Evolutionary conservation across 352 stramenopile genomes (phyloP), one percentile per base, ranked within the genome.

Genomic region (Globisporangium abappressorium): DNA sequence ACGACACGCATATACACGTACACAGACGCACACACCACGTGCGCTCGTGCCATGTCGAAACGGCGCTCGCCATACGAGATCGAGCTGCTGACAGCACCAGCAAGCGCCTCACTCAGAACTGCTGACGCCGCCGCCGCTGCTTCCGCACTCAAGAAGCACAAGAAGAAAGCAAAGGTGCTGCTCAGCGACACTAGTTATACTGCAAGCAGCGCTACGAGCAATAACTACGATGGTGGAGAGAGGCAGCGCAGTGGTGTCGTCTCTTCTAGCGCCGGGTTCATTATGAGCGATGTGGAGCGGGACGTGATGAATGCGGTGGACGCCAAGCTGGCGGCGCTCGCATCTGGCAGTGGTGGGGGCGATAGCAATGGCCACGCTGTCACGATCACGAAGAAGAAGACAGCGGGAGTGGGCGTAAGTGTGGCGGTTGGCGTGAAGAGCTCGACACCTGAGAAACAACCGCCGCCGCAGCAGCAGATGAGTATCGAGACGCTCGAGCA

Each of bases 401-500:
- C 7, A 5, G 18, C 28, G 28, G 9, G 12, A 7, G 15, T 5
- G 5, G 12, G 22, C 9, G 12, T 7, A 20, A 28, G 20, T 54
- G n/a, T 22, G 43, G 26, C 30, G 14, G 28, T 18, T 41, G 5
- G 18, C 24, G 55, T 28, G 30, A 47, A 26, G 28, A 61, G 55
- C 55, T 47, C 55, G 18, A 46, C 46, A 43, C 26, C 60, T 18
- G 60, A 30, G 22, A 55, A 47, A 3, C 38, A 36, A 28, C 15
- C 49, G 4, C n/a, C 20, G 15, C 33, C 8, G 33, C 56, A 56
- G n/a, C 24, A 41, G 30, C 64, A 82, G 72, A 87, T 91, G 80
- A 90, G 75, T 36, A 77, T 88, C 15, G 72, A 87, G 51, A 70
- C 61, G 26, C 64, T 92, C 3, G 82, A 90, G 66, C 80, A 92